Conservation (phyloP, 1,139 yeast species). For the Saccharomyces hybrid region DNA sequence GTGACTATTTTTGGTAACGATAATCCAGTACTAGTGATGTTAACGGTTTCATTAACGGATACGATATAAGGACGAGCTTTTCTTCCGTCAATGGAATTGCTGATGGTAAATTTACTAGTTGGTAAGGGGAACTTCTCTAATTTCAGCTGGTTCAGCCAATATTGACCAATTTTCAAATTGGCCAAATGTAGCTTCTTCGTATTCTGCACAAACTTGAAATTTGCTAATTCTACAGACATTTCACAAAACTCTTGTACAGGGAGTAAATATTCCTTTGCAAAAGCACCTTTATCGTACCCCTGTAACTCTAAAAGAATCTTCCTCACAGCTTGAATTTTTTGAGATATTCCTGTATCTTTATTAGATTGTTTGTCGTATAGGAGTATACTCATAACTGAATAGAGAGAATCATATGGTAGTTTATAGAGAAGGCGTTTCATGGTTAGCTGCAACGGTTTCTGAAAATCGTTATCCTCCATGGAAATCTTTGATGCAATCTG, state of each 20-base stretch:
- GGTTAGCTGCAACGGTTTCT: slow-evolving; percentile 43
- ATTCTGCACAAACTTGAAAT: slow-evolving; percentile 36
- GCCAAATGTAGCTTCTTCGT: slow-evolving; percentile 33
- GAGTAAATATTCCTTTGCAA: slow-evolving; percentile 26
- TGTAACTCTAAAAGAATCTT: slow-evolving; percentile 37
- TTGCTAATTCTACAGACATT: slow-evolving; percentile 46
- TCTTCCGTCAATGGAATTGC: slow-evolving; percentile 34
- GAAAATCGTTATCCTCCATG: slow-evolving; percentile 45
- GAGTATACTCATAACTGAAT: slow-evolving; percentile 55
- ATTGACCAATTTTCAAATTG: slow-evolving; percentile 39
- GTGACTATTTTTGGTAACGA: slow-evolving; percentile 77
- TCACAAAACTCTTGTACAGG: slow-evolving; percentile 46
- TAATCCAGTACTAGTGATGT: slow-evolving; percentile 70
- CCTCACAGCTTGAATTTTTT: slow-evolving; percentile 47
- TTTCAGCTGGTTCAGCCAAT: slow-evolving; percentile 51
- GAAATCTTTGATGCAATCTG: slow-evolving; percentile 72
- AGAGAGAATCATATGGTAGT: slow-evolving; percentile 76
- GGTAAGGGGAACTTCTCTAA: slow-evolving; percentile 55
- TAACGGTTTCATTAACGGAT: slow-evolving; percentile 39
- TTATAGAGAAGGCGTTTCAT: slow-evolving; percentile 44
- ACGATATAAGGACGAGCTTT: slow-evolving; percentile 41
- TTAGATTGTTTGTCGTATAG: slow-evolving; percentile 34
- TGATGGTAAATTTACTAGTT: slow-evolving; percentile 42
- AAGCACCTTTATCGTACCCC: slow-evolving; percentile 15
- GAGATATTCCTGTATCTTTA: slow-evolving; percentile 34